Conservation (phyloP, 2,329 filamentous ascomycete species). For the Lojkania enalia region DNA sequence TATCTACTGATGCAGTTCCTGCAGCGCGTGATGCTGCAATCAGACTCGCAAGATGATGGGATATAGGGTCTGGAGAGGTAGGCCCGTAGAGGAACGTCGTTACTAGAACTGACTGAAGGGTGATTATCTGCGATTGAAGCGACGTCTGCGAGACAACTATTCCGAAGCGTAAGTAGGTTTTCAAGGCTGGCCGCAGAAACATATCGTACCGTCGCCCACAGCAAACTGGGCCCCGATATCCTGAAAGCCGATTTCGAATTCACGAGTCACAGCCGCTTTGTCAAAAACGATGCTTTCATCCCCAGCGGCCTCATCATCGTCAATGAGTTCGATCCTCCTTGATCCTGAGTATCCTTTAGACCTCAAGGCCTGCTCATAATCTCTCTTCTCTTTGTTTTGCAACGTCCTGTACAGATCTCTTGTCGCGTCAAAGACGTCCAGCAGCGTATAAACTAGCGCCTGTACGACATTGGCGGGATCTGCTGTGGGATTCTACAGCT, state of each 20-base stretch:
- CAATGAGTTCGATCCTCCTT: conserved; percentile 30
- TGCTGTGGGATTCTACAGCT: conserved; percentile 22
- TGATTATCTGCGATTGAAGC: conserved; percentile 42
- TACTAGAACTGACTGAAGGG: conserved; percentile 36
- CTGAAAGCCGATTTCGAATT: conserved; percentile 35
- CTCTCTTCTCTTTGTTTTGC: conserved; percentile 36
- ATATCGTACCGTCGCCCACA: conserved; percentile 36
- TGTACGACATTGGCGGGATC: conserved; percentile 37
- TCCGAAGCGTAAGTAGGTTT: background rate
- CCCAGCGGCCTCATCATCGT: conserved; percentile 28
- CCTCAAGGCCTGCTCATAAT: conserved; percentile 31
- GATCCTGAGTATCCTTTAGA: conserved; percentile 35
- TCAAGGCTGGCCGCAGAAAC: no score
- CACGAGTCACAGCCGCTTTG: conserved; percentile 34
- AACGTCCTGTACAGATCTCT: conserved; percentile 38
- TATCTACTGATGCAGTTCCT: conserved; percentile 32
- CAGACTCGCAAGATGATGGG: conserved; percentile 35
- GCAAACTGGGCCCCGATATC: conserved; percentile 35
- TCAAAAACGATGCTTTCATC: conserved; percentile 37
- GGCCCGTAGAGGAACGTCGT: conserved; percentile 42
- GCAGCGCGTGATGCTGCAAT: conserved; percentile 36
- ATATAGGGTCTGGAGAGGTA: conserved; percentile 35
- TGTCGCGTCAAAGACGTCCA: conserved; percentile 42
- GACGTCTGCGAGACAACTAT: conserved; percentile 36
- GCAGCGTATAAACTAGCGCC: conserved; percentile 34